A percentile compares a stretch with the other conserved stretches of the same genome.
Conservation (phyloP, 2,329 filamentous ascomycete genomes). For the Shiraia sp. region DNA sequence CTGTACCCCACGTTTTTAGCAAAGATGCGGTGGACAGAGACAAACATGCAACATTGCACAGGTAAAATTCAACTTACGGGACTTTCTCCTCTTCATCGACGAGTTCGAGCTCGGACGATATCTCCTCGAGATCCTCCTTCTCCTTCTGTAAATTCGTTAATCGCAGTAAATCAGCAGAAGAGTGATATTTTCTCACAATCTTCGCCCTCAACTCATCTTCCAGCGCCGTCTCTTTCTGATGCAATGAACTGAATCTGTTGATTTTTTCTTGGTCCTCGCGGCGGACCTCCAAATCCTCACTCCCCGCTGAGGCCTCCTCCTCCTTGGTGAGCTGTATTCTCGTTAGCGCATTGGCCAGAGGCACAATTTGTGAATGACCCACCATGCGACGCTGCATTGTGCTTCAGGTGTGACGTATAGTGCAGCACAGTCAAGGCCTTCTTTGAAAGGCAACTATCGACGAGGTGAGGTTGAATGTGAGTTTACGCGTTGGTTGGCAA, state of each 20-base stretch:
- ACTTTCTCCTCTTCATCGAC: constrained; percentile 94
- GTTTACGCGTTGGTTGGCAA: not conserved
- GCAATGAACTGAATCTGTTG: constrained; percentile 93
- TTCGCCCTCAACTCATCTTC: constrained; percentile 82
- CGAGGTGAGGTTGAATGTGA: not conserved
- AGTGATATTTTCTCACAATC: constrained; percentile 59
- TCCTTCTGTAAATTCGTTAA: constrained; percentile 71
- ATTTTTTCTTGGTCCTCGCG: constrained; percentile 98
- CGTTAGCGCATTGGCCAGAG: constrained; percentile 17
- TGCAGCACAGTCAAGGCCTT: too few relatives aligned
- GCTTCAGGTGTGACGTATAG: not conserved
- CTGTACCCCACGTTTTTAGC: constrained; percentile 56
- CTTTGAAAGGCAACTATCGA: too few relatives aligned
- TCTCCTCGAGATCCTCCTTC: constrained; percentile 95
- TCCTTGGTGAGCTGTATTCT: constrained; percentile 79
- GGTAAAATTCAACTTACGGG: constrained; percentile 63
- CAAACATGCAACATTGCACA: not conserved
- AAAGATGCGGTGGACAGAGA: too few relatives aligned
- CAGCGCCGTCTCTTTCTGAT: constrained; percentile 78
- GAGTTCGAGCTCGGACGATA: constrained; percentile 87
- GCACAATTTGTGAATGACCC: constrained; percentile 13
- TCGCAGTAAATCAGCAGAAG: not conserved
- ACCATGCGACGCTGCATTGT: constrained; percentile 53
- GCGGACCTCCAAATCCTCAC: constrained; percentile 88
- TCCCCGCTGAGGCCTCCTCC: constrained; percentile 73